These are phyloP conservation scores for Gloeopeniophorella convolvens DNA, from an alignment of 768 basidiomycete species.

Conservation along the genomic window DNA sequence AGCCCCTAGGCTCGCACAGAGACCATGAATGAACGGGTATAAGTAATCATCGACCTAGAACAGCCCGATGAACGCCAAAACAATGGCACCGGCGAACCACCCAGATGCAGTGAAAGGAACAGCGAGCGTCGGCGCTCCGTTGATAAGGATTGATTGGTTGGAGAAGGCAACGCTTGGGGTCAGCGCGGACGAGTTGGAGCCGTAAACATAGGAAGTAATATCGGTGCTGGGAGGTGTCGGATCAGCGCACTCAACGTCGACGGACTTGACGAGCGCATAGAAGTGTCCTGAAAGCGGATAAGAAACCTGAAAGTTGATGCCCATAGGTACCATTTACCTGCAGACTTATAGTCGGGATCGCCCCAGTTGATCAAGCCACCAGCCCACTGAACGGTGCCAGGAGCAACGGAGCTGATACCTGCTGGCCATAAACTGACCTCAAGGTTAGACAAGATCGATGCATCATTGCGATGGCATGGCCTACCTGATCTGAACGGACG, in stretches of 20 bases:
- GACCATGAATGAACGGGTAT: not conserved
- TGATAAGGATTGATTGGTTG: slow-evolving; percentile 50
- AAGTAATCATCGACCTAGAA: not conserved
- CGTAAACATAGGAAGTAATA: slow-evolving; percentile 61
- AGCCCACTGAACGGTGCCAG: slow-evolving; percentile 73
- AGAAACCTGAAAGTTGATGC: not conserved
- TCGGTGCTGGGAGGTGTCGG: slow-evolving; percentile 35
- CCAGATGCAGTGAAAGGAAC: not conserved
- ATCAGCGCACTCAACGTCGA: slow-evolving; percentile 60
- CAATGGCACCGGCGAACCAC: not conserved
- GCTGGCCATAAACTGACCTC: slow-evolving; percentile 66
- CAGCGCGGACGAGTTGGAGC: slow-evolving; percentile 43
- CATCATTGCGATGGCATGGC: slow-evolving; percentile 12
- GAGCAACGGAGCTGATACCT: slow-evolving; percentile 52
- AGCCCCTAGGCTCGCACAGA: too few species aligned
- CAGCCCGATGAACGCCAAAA: not conserved
- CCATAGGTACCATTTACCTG: slow-evolving; percentile 35
- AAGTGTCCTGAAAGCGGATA: slow-evolving; percentile 48
- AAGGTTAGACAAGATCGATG: not conserved
- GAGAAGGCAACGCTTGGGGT: slow-evolving; percentile 52
- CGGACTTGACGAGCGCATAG: slow-evolving; percentile 54
- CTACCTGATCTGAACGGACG: slow-evolving; percentile 75
- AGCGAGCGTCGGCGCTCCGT: slow-evolving; percentile 32
- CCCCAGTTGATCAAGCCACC: slow-evolving; percentile 80
- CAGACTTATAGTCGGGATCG: slow-evolving; percentile 67